These are phyloP conservation scores for Ustanciosporium gigantosporum DNA, from an alignment of 1,284 basidiomycete genomes.

Conservation along the genomic window DNA sequence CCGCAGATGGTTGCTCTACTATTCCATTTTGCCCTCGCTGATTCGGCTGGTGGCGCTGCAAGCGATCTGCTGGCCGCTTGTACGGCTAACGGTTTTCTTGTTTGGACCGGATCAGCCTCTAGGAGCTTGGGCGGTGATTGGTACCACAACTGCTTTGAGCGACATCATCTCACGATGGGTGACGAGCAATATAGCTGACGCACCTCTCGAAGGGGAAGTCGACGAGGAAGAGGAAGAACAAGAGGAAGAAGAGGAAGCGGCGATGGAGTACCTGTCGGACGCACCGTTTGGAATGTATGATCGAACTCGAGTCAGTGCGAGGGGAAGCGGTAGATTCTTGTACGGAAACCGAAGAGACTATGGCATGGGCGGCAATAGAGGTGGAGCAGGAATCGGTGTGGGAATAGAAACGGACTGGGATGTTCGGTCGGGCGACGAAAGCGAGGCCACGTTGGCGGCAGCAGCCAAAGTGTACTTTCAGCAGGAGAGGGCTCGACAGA, in stretches of 20 bases:
- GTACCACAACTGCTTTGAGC: conserved; percentile 69
- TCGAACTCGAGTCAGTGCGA: conserved; percentile 5
- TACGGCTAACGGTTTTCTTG: conserved; percentile 73
- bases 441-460: conserved; percentile 19
- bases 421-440: conserved; percentile 25
- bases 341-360: conserved; percentile 2
- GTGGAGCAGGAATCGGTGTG: neutral
- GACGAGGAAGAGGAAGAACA: conserved; percentile 23
- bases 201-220: conserved; percentile 29
- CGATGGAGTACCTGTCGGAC: conserved; percentile 16
- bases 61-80: conserved; percentile 83
- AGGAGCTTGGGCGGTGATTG: conserved; percentile 77
- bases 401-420: conserved; percentile 28
- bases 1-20: conserved; percentile 78
- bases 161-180: conserved; percentile 58
- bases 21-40: conserved; percentile 75
- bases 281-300: conserved; percentile 10
- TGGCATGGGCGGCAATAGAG: neutral
- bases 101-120: conserved; percentile 72
- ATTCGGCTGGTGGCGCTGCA: conserved; percentile 80
- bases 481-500: conserved; percentile 17
- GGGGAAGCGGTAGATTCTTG: conserved; percentile 5
- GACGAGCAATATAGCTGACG: conserved; percentile 58
- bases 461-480: neutral
- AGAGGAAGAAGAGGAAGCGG: conserved; percentile 11